Conservation (phyloP, 2,329 filamentous ascomycete species). For the Proliferodiscus dingleyae region DNA sequence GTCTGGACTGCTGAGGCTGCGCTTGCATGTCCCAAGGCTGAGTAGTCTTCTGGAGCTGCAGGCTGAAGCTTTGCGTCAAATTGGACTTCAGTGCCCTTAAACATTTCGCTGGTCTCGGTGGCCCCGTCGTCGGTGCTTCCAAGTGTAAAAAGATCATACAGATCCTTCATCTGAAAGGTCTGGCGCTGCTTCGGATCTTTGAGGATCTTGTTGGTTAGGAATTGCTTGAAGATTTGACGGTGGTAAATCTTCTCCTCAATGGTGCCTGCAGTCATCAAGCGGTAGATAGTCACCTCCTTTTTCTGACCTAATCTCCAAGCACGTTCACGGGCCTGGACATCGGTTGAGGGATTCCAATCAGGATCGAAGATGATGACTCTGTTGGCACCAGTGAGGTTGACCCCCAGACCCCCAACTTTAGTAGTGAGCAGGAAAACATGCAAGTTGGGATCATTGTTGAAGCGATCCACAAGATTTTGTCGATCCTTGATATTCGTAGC, state of each 20-base stretch:
- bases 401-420: conserved; percentile 87
- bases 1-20: conserved; percentile 13
- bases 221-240: conserved; percentile 97
- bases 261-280: conserved; percentile 95
- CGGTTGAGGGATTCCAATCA: conserved; percentile 97
- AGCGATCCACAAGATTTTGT: conserved; percentile 86
- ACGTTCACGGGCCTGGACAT: conserved; percentile 89
- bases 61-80: conserved; percentile 41
- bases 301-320: conserved; percentile 96
- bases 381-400: conserved; percentile 91
- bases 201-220: conserved; percentile 92
- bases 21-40: conserved; percentile 9
- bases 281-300: conserved; percentile 90
- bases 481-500: conserved; percentile 81
- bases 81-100: conserved; percentile 79
- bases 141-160: conserved; percentile 87
- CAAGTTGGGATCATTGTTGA: conserved; percentile 75
- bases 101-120: conserved; percentile 81
- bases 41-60: conserved; percentile 18
- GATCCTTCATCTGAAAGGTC: conserved; percentile 81
- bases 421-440: conserved; percentile 93
- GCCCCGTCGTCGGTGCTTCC: conserved; percentile 61
- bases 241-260: conserved; percentile 99
- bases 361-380: conserved; percentile 98
- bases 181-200: conserved; percentile 91